Evolutionary conservation across 306 rosid genomes (phyloP), one percentile per base, ranked within the genome.

Genomic region (Medicago arabica): DNA sequence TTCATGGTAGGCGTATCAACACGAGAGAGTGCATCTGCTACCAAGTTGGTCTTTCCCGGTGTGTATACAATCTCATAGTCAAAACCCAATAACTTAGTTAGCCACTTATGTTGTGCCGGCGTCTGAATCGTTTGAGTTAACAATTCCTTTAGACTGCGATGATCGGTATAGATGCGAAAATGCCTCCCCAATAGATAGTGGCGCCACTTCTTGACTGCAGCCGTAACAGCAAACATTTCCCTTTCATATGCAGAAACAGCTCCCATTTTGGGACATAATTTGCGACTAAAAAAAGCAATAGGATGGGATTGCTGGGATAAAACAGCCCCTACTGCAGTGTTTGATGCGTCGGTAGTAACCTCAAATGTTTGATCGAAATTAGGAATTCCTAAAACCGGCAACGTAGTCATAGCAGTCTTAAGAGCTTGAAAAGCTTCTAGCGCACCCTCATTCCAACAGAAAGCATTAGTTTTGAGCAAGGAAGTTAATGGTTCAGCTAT

Each of bases 1-100:
- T 0, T 0, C 10, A 13, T 1, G 1, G 8, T 0, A 0, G 36
- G 0, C 1, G 9, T 1, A 0, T 21, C 36, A 0, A 58, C 8
- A 0, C 64, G 36, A 3, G 64, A 58, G 0, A 58, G 7, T 0
- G 64, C 38, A 12, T 21, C 38, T 0, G 16, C 64, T 1, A 58
- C 64, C 2, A 21, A 2, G 4, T 21, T 58, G 8, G 6, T 2
- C 1, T 7, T 10, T 0, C 64, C 64, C 2, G n/a, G 64, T 0
- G n/a, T 58, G 6, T 58, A 23, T 13, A 47, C 2, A 1, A 51
- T 51, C 21, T 51, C 9, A 51, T 51, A 51, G 6, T 51, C 3
- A 51, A 51, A 51, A 0, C 21, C 58, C 58, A 16, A 51, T 1
- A 51, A 3, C 7, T 51, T 51, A 0, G 21, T 2, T 0, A 51